Percentiles rank a stretch among this genome's conserved stretches.
Conservation (phyloP, 192 early-diverging fungal genomes). For the Mycoemilia scoparia region DNA sequence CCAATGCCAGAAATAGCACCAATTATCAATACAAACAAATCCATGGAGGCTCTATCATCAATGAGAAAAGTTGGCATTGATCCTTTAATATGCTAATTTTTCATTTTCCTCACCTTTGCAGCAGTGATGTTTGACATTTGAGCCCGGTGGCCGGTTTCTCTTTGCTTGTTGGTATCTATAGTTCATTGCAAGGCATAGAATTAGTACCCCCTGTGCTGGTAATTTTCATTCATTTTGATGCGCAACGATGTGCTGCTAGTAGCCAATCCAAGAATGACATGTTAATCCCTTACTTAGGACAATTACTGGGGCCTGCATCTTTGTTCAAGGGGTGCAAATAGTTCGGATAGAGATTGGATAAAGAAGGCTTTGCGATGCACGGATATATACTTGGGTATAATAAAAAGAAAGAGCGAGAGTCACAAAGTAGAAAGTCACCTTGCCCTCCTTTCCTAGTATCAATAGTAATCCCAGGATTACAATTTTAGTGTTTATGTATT, state of each 20-base stretch:
- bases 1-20: too few species aligned
- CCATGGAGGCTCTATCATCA: too few species aligned
- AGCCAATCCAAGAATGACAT: slow-evolving; percentile 1
- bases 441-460: too few species aligned
- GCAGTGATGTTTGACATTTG: slow-evolving; percentile 96
- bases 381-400: too few species aligned
- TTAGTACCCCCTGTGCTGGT: background rate
- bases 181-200: background rate
- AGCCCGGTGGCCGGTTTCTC: slow-evolving; percentile 90
- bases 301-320: slow-evolving; percentile 69
- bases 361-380: too few species aligned
- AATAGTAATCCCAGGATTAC: too few species aligned
- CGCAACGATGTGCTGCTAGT: background rate
- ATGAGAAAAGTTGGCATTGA: background rate
- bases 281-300: slow-evolving; percentile 51
- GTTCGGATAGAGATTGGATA: too few species aligned
- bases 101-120: slow-evolving; percentile 75
- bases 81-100: background rate
- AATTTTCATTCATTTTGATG: background rate
- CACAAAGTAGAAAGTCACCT: too few species aligned
- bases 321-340: too few species aligned
- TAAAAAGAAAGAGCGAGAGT: too few species aligned
- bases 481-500: too few species aligned
- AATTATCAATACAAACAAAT: too few species aligned
- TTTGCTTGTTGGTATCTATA: slow-evolving; percentile 69